A percentile compares a stretch with the other conserved stretches of the same genome.
phyloP scores from a whole-genome alignment of 148 eudicot species.

The Agrostemma githago region DNA sequence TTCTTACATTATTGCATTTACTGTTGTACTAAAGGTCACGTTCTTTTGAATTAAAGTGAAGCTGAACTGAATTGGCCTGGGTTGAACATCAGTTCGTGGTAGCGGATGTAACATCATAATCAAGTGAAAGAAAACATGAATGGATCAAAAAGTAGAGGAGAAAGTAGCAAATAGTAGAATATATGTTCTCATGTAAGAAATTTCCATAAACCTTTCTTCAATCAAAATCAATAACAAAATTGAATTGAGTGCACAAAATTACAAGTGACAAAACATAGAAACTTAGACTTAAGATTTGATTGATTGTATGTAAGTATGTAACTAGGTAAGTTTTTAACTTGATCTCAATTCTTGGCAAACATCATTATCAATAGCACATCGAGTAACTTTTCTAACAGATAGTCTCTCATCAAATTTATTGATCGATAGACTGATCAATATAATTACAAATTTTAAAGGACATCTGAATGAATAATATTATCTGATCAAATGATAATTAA shows the following conservation, averaged over 20 bases:
- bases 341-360: not conserved
- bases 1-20: no score
- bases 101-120: not conserved
- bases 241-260: not conserved
- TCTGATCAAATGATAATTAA: no score
- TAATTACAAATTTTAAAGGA: no score
- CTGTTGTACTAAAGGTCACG: no score
- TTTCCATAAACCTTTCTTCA: not conserved
- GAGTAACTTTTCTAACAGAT: no score
- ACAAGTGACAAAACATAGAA: not conserved
- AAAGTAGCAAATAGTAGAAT: not conserved
- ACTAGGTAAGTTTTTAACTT: not conserved
- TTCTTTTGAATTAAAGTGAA: no score
- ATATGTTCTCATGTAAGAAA: not conserved
- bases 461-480: no score
- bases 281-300: not conserved
- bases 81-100: no score
- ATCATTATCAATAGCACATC: not conserved
- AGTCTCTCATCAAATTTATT: no score
- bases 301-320: not conserved
- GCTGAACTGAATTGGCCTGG: no score
- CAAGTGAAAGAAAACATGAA: not conserved
- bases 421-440: no score
- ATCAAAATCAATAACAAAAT: not conserved
- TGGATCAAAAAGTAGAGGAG: not conserved